Evolutionary conservation across 768 basidiomycete genomes (phyloP), one percentile per base, ranked within the genome.

Genomic region (Phaeolepiota aurea): DNA sequence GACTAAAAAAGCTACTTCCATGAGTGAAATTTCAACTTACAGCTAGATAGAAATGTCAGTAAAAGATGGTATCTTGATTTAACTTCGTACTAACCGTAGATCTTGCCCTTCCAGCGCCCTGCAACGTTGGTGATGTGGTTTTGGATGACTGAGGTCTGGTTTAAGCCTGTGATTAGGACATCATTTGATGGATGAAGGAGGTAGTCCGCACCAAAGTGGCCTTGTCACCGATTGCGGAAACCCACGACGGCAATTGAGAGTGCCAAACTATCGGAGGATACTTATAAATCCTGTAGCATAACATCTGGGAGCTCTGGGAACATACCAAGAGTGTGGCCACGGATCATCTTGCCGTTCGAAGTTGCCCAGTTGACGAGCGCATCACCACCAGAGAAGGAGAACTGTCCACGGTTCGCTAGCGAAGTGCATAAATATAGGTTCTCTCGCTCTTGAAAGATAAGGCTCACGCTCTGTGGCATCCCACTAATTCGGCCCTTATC

Each of bases 121-220:
- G 68, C 67, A 33, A 72, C 55, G 39, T 58, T 66, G 10, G 61
- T 53, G 41, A 73, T 70, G 48, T 74, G 72, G 44, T 65, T 68
- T 48, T 72, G 58, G 43, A 72, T 62, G 44, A 70, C 67, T 1
- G 58, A 61, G 5, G 62, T 68, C 66, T 66, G 25, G 11, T 23
- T n/a, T 31, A 31, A 35, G 7, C 18, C 28, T 20, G 2, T 3
- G 21, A 3, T 3, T 19, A 23, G 20, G 11, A 2, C n/a, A 14
- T 22, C 5, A 34, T 5, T 36, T 9, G 7, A 11, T 10, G 20
- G 9, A 41, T 13, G 10, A 14, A 16, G n/a, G 13, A 31, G 5
- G 10, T 12, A n/a, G 14, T 37, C 43, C 49, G 37, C 9, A 65
- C 67, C 54, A 70, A 49, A 11, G 67, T 69, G 5, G 47, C 43